Evolutionary conservation across 2,329 filamentous ascomycete genomes (phyloP).

Genomic region (Lecanoromycetidae sp.): DNA sequence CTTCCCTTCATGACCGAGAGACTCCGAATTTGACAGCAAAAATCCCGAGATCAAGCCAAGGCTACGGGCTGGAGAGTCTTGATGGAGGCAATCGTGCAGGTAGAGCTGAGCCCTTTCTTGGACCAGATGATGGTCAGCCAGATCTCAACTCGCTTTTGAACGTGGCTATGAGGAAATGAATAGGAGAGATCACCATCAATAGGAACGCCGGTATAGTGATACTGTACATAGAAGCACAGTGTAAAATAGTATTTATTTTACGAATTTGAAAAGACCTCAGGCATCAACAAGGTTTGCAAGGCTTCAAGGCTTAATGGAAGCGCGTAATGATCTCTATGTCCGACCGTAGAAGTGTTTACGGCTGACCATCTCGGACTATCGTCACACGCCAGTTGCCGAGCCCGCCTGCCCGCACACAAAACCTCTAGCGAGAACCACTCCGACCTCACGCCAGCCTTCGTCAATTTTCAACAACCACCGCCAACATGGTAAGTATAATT

Average conservation of each 20-base stretch:
- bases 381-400: no score
- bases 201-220: no score
- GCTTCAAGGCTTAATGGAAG: background rate
- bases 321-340: background rate
- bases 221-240: background rate
- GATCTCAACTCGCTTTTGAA: constrained; percentile 1
- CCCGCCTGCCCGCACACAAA: constrained; percentile 5
- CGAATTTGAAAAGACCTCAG: no score
- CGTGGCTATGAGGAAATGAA: background rate
- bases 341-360: background rate
- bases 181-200: no score
- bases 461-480: background rate
- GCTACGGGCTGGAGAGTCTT: constrained; percentile 10
- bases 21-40: constrained; percentile 1
- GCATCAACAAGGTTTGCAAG: background rate
- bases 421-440: background rate
- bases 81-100: background rate
- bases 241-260: background rate
- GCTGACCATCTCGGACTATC: no score
- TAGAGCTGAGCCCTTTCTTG: constrained; percentile 5
- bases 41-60: background rate
- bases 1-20: background rate
- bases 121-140: constrained; percentile 2
- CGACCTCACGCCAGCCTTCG: background rate
- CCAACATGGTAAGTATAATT: constrained; percentile 5